A percentile compares a stretch with the other conserved stretches of the same genome.
Conservation (phyloP, 805 yeast species). For the Metschnikowia lachancei region DNA sequence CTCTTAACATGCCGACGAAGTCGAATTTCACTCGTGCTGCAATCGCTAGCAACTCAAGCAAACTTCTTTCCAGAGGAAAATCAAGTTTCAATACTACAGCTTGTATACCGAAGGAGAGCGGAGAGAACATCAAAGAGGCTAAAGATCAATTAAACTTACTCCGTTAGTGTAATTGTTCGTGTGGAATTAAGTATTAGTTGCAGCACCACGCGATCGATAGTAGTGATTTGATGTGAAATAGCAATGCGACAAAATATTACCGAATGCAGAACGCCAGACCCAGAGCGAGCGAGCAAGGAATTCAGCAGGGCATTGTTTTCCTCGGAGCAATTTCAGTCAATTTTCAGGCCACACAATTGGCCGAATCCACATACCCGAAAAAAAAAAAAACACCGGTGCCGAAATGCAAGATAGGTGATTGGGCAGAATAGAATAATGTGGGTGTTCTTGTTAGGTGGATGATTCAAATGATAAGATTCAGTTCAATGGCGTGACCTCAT, state of each 20-base stretch:
- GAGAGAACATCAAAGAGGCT: too few relatives aligned
- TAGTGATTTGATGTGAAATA: background rate
- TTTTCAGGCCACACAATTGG: background rate
- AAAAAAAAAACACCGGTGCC: background rate
- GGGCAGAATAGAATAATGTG: background rate
- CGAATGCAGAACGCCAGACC: conserved; percentile 1
- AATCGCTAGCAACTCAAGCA: background rate
- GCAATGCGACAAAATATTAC: background rate
- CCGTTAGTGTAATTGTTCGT: too few relatives aligned
- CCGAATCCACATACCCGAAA: background rate
- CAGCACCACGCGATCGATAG: background rate
- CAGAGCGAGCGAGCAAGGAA: background rate
- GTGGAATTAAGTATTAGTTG: too few relatives aligned
- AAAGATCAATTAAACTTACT: too few relatives aligned
- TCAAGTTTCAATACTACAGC: too few relatives aligned
- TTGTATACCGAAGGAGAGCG: too few relatives aligned
- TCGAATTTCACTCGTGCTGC: background rate
- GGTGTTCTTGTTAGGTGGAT: too few relatives aligned
- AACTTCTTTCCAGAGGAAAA: background rate
- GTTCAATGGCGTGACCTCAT: too few relatives aligned
- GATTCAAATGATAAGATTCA: too few relatives aligned
- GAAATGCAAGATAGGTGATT: background rate
- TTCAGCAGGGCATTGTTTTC: conserved; percentile 1
- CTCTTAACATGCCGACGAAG: background rate
- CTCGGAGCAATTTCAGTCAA: conserved; percentile 4